Percentiles rank a stretch among this genome's conserved stretches.
These are phyloP conservation scores for Apiospora pterosperma DNA, from an alignment of 2,329 filamentous ascomycete species.

Conservation along the genomic window DNA sequence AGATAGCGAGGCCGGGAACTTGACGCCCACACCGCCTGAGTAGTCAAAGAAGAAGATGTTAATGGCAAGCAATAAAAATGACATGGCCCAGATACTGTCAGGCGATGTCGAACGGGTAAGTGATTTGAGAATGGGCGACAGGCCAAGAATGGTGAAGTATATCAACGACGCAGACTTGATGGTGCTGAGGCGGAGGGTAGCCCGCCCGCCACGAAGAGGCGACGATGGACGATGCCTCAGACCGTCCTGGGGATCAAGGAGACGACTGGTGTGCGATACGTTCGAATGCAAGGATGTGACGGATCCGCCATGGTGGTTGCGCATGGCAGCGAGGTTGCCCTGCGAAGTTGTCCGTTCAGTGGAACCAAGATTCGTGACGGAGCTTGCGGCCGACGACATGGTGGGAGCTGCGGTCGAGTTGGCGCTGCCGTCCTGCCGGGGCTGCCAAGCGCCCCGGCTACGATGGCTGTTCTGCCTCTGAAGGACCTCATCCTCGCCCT, in stretches of 20 bases:
- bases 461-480: slow-evolving; percentile 33
- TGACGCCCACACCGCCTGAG: slow-evolving; percentile 62
- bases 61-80: slow-evolving; percentile 86
- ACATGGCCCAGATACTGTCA: slow-evolving; percentile 97
- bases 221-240: slow-evolving; percentile 29
- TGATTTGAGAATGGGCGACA: slow-evolving; percentile 94
- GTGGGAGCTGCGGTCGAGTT: slow-evolving; percentile 17
- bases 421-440: slow-evolving; percentile 20
- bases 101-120: slow-evolving; percentile 89
- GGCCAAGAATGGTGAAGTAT: slow-evolving; percentile 84
- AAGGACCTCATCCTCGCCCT: slow-evolving; percentile 48
- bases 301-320: slow-evolving; percentile 51
- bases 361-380: slow-evolving; percentile 40
- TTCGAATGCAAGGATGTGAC: slow-evolving; percentile 51
- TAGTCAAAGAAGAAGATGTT: slow-evolving; percentile 99
- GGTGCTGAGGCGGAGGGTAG: slow-evolving; percentile 64
- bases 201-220: slow-evolving; percentile 35
- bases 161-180: slow-evolving; percentile 91
- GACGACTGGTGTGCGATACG: slow-evolving; percentile 30
- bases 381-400: slow-evolving; percentile 40
- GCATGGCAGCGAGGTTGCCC: slow-evolving; percentile 28
- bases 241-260: slow-evolving; percentile 29
- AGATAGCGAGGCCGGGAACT: slow-evolving; percentile 72
- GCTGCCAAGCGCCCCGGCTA: slow-evolving; percentile 30
- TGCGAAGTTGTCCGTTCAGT: slow-evolving; percentile 23